Percentiles rank a stretch among this genome's conserved stretches.
Evolutionary conservation across 2,329 filamentous ascomycete genomes (phyloP).

Genomic region (Colletotrichum somersetense): DNA sequence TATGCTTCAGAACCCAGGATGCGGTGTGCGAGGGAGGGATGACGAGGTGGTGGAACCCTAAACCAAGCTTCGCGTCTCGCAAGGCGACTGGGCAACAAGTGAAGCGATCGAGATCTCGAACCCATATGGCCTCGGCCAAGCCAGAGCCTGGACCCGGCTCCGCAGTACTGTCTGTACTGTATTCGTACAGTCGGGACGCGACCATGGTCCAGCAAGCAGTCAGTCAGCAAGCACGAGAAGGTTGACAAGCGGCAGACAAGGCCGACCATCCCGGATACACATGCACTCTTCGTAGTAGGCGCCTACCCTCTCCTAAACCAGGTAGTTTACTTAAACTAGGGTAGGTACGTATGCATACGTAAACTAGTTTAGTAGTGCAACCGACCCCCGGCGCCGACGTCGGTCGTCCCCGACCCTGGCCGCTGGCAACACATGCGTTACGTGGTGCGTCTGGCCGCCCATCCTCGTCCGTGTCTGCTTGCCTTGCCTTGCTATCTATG

Average conservation of each 20-base stretch:
- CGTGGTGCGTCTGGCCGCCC: too few relatives aligned
- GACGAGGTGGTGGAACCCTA: slow-evolving; percentile 36
- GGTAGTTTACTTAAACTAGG: too few relatives aligned
- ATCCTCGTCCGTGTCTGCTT: too few relatives aligned
- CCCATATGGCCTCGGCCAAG: slow-evolving; percentile 7
- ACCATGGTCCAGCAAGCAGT: slow-evolving; percentile 7
- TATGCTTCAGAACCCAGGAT: slow-evolving; percentile 18
- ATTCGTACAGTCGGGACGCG: background rate
- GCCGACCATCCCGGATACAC: background rate
- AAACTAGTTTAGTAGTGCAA: background rate
- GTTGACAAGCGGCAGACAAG: slow-evolving; percentile 1
- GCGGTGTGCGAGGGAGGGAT: slow-evolving; percentile 28
- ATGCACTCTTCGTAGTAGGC: slow-evolving; percentile 17
- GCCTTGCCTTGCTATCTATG: too few relatives aligned
- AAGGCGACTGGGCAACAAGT: slow-evolving; percentile 14
- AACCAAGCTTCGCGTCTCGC: slow-evolving; percentile 25
- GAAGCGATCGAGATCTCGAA: slow-evolving; percentile 38
- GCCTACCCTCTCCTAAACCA: too few relatives aligned
- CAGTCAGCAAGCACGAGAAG: background rate
- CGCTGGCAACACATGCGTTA: background rate
- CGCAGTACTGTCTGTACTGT: background rate
- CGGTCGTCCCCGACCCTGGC: slow-evolving; percentile 29
- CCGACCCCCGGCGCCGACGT: slow-evolving; percentile 35
- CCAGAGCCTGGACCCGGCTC: slow-evolving; percentile 3
- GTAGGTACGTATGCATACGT: too few relatives aligned